Percentiles rank a stretch among this genome's conserved stretches.
Evolutionary conservation across 2,329 filamentous ascomycete genomes (phyloP).

Genomic region (Botrytis aclada): DNA sequence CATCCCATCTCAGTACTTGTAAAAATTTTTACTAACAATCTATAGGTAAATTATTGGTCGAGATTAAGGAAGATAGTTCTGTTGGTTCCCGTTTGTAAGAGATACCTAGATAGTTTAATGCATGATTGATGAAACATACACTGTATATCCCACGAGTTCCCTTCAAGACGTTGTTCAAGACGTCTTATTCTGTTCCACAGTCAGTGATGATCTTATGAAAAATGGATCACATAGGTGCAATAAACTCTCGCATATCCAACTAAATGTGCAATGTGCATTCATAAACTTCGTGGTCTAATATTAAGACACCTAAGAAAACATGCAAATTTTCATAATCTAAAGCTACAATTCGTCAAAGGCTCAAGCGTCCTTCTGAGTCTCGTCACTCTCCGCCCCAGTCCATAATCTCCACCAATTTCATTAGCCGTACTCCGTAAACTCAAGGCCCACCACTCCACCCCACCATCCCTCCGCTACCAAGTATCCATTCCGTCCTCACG

Average conservation of each 20-base stretch:
- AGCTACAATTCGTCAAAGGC: background rate
- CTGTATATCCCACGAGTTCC: background rate
- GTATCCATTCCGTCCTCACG: background rate
- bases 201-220: background rate
- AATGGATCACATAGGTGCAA: background rate
- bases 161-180: background rate
- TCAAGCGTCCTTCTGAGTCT: background rate
- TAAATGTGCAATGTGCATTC: background rate
- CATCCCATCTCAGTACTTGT: background rate
- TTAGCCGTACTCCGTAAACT: background rate
- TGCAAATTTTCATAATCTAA: background rate
- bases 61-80: conserved; percentile 43
- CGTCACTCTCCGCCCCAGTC: background rate
- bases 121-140: background rate
- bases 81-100: conserved; percentile 22
- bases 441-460: background rate
- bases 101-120: background rate
- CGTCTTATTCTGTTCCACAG: background rate
- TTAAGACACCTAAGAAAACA: background rate
- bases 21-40: background rate
- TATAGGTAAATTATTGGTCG: conserved; percentile 52
- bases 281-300: background rate
- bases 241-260: background rate
- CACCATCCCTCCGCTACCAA: background rate
- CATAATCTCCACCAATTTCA: background rate